Evolutionary conservation across 2,329 filamentous ascomycete genomes (phyloP).

Genomic region (Hypoxylon sp.): DNA sequence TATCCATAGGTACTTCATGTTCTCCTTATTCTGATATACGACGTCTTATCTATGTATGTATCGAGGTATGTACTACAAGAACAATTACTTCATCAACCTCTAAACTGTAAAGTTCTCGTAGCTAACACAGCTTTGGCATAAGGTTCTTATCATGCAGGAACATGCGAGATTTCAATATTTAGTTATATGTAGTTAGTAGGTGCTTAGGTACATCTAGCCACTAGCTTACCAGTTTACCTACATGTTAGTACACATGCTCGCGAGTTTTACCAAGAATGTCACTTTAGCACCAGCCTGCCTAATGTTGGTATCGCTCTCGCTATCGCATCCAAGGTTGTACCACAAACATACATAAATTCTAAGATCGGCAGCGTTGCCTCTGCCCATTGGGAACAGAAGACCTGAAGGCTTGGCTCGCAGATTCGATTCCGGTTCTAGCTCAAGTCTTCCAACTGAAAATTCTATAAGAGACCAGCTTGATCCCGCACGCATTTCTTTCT

Average conservation of each 20-base stretch:
- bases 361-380: conserved; percentile 25
- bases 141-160: conserved; percentile 21
- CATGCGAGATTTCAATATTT: background rate
- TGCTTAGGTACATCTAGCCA: background rate
- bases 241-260: background rate
- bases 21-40: too few species aligned
- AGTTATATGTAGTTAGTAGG: too few species aligned
- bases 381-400: conserved; percentile 23
- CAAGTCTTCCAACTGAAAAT: conserved; percentile 2
- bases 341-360: conserved; percentile 1
- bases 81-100: background rate
- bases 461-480: conserved; percentile 31
- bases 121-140: conserved; percentile 2
- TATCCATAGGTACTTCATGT: background rate
- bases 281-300: background rate
- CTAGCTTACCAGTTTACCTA: too few species aligned
- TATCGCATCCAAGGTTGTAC: conserved; percentile 31
- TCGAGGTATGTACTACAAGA: background rate
- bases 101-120: background rate
- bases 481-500: conserved; percentile 7
- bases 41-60: too few species aligned
- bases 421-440: conserved; percentile 13
- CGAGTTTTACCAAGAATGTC: background rate
- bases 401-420: conserved; percentile 26
- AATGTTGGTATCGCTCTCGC: conserved; percentile 35